phyloP scores from a whole-genome alignment of 2,329 filamentous ascomycete genomes.

The Trichoderma atroviride region DNA sequence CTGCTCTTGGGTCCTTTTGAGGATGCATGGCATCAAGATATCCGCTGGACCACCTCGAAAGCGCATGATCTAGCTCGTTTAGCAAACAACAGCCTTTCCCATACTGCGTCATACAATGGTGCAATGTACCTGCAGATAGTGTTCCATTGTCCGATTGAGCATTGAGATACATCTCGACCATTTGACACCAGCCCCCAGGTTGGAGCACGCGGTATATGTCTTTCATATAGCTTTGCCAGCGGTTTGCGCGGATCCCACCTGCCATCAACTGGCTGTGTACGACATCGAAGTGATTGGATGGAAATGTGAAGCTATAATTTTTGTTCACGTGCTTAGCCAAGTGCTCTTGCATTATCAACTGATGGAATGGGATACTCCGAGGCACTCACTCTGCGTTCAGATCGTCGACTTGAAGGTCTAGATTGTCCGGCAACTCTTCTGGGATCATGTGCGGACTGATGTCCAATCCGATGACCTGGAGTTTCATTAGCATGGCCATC shows the following conservation, averaged over 20 bases:
- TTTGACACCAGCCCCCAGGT: slow-evolving; percentile 81
- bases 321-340: background rate
- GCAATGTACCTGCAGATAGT: slow-evolving; percentile 61
- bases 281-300: slow-evolving; percentile 74
- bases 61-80: slow-evolving; percentile 57
- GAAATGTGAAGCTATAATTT: slow-evolving; percentile 63
- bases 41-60: slow-evolving; percentile 67
- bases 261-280: slow-evolving; percentile 76
- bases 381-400: slow-evolving; percentile 61
- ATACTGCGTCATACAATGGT: background rate
- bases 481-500: background rate
- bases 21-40: slow-evolving; percentile 65
- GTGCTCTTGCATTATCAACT: background rate
- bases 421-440: slow-evolving; percentile 64
- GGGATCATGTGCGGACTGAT: slow-evolving; percentile 71
- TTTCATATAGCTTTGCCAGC: slow-evolving; percentile 75
- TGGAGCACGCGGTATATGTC: slow-evolving; percentile 75
- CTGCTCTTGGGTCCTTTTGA: slow-evolving; percentile 67
- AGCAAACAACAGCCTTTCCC: background rate
- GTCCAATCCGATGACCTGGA: slow-evolving; percentile 71
- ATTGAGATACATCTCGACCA: slow-evolving; percentile 85
- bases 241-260: slow-evolving; percentile 69
- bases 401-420: slow-evolving; percentile 73
- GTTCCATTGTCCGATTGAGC: slow-evolving; percentile 84
- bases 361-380: too few relatives aligned